Evolutionary conservation across 2,329 filamentous ascomycete genomes (phyloP).

Genomic region (Drechslerella coelobrocha): DNA sequence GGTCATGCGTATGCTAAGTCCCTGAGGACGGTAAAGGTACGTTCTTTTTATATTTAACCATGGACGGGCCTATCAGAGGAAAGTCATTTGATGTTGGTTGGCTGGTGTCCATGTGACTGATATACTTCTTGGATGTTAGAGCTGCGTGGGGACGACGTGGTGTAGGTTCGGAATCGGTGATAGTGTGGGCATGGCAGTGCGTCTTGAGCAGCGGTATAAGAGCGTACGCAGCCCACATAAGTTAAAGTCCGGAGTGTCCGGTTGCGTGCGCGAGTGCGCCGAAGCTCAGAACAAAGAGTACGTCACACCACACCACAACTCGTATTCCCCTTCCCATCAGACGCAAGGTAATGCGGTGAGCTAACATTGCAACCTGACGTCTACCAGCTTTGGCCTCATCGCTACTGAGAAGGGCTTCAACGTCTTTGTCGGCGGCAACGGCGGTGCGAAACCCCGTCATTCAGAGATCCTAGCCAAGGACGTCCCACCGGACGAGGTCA

Average conservation of each 20-base stretch:
- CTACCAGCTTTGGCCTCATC: constrained; percentile 78
- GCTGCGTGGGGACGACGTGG: constrained; percentile 89
- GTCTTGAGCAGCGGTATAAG: constrained; percentile 89
- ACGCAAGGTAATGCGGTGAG: background rate
- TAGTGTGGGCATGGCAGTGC: constrained; percentile 87
- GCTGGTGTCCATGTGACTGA: background rate
- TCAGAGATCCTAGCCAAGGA: constrained; percentile 85
- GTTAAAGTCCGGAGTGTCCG: constrained; percentile 86
- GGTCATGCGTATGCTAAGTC: constrained; percentile 92
- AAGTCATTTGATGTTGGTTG: too few species aligned
- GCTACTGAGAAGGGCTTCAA: constrained; percentile 94
- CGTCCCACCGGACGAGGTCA: constrained; percentile 79
- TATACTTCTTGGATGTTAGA: constrained; percentile 58
- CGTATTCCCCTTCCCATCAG: background rate
- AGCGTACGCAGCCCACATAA: constrained; percentile 88
- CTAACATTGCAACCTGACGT: constrained; percentile 6
- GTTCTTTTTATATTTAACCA: constrained; percentile 51
- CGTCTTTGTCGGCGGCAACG: constrained; percentile 88
- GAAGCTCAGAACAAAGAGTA: constrained; percentile 92
- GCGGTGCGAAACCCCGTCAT: constrained; percentile 82
- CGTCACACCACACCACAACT: constrained; percentile 55
- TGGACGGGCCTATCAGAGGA: constrained; percentile 1
- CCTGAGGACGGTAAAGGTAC: constrained; percentile 77
- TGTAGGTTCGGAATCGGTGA: constrained; percentile 88
- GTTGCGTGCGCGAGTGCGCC: constrained; percentile 90